Conservation (phyloP, 305 asterid genomes). For the Fraxinus velutina region DNA sequence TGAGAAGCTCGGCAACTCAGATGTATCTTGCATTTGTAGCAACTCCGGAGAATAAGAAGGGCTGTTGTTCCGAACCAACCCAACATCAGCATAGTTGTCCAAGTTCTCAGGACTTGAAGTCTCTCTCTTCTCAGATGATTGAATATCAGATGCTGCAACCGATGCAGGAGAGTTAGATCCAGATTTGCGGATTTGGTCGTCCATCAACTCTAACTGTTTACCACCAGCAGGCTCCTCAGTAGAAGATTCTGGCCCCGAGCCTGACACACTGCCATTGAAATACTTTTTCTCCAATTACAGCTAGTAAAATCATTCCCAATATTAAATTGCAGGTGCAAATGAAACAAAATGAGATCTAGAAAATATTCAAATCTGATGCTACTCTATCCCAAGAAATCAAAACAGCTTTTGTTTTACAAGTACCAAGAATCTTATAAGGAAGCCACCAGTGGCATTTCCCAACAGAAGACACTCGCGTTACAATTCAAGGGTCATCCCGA, state of each 20-base stretch:
- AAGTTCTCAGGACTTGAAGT: conserved; percentile 48
- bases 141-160: conserved; percentile 45
- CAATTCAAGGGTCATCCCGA: neutral
- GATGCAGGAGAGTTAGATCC: conserved; percentile 73
- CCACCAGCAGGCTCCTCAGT: conserved; percentile 49
- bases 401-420: neutral
- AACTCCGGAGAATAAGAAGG: conserved; percentile 62
- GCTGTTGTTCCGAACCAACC: conserved; percentile 56
- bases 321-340: neutral
- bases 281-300: conserved; percentile 20
- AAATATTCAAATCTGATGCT: neutral
- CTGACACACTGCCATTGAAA: conserved; percentile 51
- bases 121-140: conserved; percentile 48
- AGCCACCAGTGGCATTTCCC: neutral
- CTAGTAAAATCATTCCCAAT: neutral
- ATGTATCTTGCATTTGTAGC: conserved; percentile 61
- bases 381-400: conserved; percentile 1
- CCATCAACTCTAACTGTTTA: conserved; percentile 49
- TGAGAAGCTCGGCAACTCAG: conserved; percentile 72
- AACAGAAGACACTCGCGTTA: neutral
- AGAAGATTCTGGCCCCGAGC: conserved; percentile 51
- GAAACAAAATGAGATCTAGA: conserved; percentile 6
- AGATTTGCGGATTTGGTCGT: conserved; percentile 51
- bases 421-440: neutral
- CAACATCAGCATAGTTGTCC: conserved; percentile 61